These are phyloP conservation scores for Vaccinium darrowii DNA, from an alignment of 148 eudicot species.

Conservation along the genomic window DNA sequence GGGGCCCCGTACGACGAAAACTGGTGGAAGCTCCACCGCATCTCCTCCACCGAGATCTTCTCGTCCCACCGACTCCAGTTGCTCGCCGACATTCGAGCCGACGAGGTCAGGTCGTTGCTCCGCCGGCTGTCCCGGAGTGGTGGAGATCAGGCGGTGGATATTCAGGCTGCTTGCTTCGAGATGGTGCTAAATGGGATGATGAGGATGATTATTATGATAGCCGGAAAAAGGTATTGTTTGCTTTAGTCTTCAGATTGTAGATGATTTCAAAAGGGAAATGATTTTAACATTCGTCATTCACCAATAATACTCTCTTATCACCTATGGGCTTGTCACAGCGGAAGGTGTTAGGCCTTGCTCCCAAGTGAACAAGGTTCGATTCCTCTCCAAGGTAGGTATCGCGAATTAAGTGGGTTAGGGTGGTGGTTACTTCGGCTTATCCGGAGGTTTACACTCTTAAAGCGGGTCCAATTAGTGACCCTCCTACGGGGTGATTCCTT, in stretches of 20 bases:
- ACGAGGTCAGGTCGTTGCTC: slow-evolving; percentile 32
- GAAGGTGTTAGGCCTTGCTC: no score
- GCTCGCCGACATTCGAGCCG: slow-evolving; percentile 24
- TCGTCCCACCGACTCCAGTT: slow-evolving; percentile 41
- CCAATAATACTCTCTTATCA: no score
- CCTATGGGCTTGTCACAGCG: no score
- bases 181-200: slow-evolving; percentile 27
- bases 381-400: no score
- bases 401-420: no score
- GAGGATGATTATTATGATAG: slow-evolving; percentile 30
- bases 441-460: no score
- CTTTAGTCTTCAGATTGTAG: background rate
- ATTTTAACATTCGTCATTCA: no score
- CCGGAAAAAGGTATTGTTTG: slow-evolving; percentile 27
- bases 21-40: slow-evolving; percentile 53
- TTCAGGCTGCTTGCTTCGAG: slow-evolving; percentile 35
- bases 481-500: no score
- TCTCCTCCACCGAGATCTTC: slow-evolving; percentile 41
- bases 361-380: no score
- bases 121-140: background rate
- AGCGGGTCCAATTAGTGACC: no score
- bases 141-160: slow-evolving; percentile 18
- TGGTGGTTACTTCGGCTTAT: no score
- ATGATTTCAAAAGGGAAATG: background rate
- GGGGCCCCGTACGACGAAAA: slow-evolving; percentile 56